A percentile compares a stretch with the other conserved stretches of the same genome.
phyloP scores from a whole-genome alignment of 345 rosid genomes.

The Pseudoturritis turrita region DNA sequence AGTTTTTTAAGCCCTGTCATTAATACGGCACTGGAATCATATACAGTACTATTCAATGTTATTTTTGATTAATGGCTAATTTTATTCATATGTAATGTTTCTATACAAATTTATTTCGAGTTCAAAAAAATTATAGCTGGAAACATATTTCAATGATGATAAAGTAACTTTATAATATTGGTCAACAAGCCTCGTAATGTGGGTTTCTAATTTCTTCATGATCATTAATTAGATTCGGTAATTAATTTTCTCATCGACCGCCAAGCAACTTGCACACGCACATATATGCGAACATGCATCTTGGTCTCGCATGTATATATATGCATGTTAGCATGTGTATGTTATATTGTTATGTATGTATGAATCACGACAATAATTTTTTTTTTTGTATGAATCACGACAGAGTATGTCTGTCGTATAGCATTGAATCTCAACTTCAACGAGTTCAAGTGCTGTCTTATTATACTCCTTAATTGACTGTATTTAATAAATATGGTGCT shows the following conservation, averaged over 20 bases:
- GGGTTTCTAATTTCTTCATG: not conserved
- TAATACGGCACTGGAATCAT: not conserved
- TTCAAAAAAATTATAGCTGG: too few relatives aligned
- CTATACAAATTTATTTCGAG: not conserved
- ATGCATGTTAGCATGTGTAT: conserved; percentile 18
- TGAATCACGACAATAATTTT: conserved; percentile 17
- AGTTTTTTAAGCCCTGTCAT: too few relatives aligned
- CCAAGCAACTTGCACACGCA: conserved; percentile 4
- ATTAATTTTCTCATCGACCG: not conserved
- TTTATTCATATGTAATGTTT: not conserved
- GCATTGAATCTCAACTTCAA: conserved; percentile 18
- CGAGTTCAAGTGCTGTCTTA: conserved; percentile 11
- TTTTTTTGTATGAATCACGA: not conserved
- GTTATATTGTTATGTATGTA: not conserved
- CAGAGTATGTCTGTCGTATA: conserved; percentile 32
- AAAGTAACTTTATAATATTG: not conserved
- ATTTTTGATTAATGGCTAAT: not conserved
- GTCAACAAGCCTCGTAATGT: conserved; percentile 7
- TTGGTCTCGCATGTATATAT: not conserved
- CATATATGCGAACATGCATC: conserved; percentile 1
- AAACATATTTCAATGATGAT: not conserved
- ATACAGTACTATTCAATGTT: not conserved
- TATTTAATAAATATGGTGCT: not conserved
- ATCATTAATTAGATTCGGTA: not conserved
- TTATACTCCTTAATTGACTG: not conserved